Base-by-base conservation (phyloP, 106 monocot species). In the Platanthera zijinensis region DNA sequence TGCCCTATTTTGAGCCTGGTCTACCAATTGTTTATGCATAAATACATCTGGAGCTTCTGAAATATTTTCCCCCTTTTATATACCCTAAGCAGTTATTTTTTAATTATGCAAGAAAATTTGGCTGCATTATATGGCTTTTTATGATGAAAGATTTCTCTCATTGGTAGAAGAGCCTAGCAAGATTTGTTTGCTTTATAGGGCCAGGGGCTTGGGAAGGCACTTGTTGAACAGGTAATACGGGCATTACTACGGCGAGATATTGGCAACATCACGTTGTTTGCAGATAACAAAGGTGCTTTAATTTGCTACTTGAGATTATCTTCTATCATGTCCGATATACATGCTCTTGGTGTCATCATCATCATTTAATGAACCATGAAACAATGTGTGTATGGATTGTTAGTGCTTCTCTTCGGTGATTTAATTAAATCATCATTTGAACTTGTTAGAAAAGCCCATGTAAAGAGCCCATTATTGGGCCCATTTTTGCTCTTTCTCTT, bases 191-290 rank as follows among this genome's bases (percentile, higher is more conserved):
- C 56, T 28, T 83, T 83, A 73, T 80, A 97, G 94, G 94, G 94
- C 15, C 87, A 86, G 50, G 97, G 97, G 78, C 94, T 99, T 75
- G 97, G 97, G 12, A 99, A 99, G 68, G 84, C 91, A 57, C 88
- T 99, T 57, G 85, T 99, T 56, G 91, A 99, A 74, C 87, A 99
- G 73, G 64, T 99, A 80, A 82, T 94, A 73, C 84, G 94, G 39
- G 74, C 91, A 72, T 81, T 99, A 78, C 82, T 99, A 48, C 87
- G 83, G 72, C 94, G 89, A 69, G 97, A 99, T 72, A 94, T 99
- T 74, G 94, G 94, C 32, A 99, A 99, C 62, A 94, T 97, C 50
- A 92, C 97, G 53, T 84, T 99, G 75, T 99, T 99, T 83, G 94
- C 94, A 18, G 97, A 99, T 77, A 88, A 77, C 79, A 89, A 99